Conservation (phyloP, 352 stramenopile genomes). For the Plasmopara halstedii region DNA sequence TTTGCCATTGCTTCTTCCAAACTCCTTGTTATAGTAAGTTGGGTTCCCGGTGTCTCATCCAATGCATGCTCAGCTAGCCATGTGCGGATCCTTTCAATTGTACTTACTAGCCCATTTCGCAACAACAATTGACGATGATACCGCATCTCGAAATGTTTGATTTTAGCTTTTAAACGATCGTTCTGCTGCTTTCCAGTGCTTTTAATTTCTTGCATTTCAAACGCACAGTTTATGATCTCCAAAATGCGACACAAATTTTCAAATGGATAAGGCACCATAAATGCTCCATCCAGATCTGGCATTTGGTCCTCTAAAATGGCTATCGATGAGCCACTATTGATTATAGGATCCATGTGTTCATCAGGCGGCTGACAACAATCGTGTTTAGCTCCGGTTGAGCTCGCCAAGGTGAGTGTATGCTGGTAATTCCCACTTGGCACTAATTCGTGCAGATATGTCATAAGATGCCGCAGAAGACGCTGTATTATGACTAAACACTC, state of each 20-base stretch:
- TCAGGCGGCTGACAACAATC: conserved; percentile 8
- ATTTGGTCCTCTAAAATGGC: conserved; percentile 25
- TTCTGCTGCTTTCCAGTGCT: conserved; percentile 12
- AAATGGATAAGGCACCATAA: conserved; percentile 24
- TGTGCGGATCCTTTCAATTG: conserved; percentile 37
- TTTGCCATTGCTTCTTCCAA: conserved; percentile 21
- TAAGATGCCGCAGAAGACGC: conserved; percentile 15
- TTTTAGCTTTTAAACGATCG: conserved; percentile 18
- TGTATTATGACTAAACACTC: conserved; percentile 13
- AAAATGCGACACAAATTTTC: conserved; percentile 36
- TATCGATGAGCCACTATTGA: conserved; percentile 32
- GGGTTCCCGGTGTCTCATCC: conserved; percentile 1
- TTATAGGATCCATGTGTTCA: conserved; percentile 21
- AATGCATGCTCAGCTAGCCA: conserved; percentile 14
- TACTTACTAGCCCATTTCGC: conserved; percentile 18
- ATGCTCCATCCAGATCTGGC: conserved; percentile 7
- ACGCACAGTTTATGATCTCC: conserved; percentile 41
- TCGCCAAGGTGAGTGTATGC: conserved; percentile 6
- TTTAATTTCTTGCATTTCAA: conserved; percentile 45
- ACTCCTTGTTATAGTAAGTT: conserved; percentile 9
- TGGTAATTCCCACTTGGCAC: conserved; percentile 4
- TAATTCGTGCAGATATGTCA: conserved; percentile 13
- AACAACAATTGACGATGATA: conserved; percentile 33
- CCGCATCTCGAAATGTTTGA: conserved; percentile 20
- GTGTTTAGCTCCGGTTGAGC: conserved; percentile 8